A percentile compares a stretch with the other conserved stretches of the same genome.
Conservation (phyloP, 1,284 basidiomycete genomes). For the Puccinia brachypodii region DNA sequence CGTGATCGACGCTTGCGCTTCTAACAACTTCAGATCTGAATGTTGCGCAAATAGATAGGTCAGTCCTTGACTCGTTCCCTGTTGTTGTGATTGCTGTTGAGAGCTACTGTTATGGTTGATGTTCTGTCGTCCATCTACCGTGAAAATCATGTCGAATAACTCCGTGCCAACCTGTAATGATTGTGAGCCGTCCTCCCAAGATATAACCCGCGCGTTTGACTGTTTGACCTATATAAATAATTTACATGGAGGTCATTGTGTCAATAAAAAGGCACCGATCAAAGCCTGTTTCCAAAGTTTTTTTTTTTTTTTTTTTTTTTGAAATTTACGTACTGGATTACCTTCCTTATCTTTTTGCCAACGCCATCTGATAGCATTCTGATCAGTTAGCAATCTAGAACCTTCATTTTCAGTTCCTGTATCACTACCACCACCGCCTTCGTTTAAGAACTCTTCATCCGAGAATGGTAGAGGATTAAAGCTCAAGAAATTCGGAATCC, state of each 20-base stretch:
- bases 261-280: too few relatives aligned
- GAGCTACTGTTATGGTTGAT: background rate
- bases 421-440: background rate
- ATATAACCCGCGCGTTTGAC: slow-evolving; percentile 80
- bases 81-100: background rate
- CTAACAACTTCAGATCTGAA: slow-evolving; percentile 76
- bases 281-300: too few relatives aligned
- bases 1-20: slow-evolving; percentile 77
- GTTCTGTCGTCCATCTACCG: background rate
- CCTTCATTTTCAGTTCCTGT: slow-evolving; percentile 4
- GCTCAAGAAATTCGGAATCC: slow-evolving; percentile 26
- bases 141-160: slow-evolving; percentile 73
- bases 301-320: background rate
- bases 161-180: slow-evolving; percentile 83
- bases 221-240: slow-evolving; percentile 65
- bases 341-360: slow-evolving; percentile 16
- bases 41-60: slow-evolving; percentile 87
- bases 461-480: slow-evolving; percentile 28
- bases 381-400: background rate
- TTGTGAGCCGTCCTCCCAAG: slow-evolving; percentile 86
- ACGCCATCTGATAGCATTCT: slow-evolving; percentile 41
- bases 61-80: slow-evolving; percentile 36
- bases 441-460: slow-evolving; percentile 24
- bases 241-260: too few relatives aligned
- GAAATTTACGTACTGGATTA: background rate